These are phyloP conservation scores for Pichia paraexigua DNA, from an alignment of 805 yeast species.

Conservation along the genomic window DNA sequence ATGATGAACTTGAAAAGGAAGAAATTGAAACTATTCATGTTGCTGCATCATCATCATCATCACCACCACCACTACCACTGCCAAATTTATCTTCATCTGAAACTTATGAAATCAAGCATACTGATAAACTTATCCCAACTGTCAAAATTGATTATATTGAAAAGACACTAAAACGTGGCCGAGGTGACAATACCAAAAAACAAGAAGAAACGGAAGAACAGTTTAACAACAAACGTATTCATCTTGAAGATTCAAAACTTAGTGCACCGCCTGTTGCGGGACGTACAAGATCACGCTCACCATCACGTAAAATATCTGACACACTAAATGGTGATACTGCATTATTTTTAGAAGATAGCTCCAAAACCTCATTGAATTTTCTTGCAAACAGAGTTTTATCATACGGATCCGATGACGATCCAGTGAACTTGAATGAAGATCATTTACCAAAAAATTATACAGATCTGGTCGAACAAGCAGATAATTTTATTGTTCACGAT, in stretches of 20 bases:
- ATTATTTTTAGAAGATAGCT: not conserved
- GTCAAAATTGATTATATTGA: conserved; percentile 4
- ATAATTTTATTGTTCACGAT: conserved; percentile 21
- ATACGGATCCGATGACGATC: conserved; percentile 21
- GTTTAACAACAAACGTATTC: not conserved
- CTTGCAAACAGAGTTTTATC: conserved; percentile 20
- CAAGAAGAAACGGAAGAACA: not conserved
- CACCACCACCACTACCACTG: not conserved
- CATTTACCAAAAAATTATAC: conserved; percentile 19
- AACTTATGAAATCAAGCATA: not conserved
- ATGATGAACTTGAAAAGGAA: not conserved
- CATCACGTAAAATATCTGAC: conserved; percentile 14
- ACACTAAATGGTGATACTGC: not conserved
- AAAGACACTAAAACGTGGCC: not conserved
- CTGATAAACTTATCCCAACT: not conserved
- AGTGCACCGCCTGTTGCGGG: conserved; percentile 11
- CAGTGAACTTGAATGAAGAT: conserved; percentile 7
- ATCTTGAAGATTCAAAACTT: conserved; percentile 3
- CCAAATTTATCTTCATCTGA: no score
- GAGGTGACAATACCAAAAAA: not conserved
- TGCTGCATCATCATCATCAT: not conserved
- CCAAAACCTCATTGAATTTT: not conserved
- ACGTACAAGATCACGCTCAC: conserved; percentile 20
- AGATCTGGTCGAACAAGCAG: conserved; percentile 23
- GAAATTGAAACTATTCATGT: not conserved